phyloP scores from a whole-genome alignment of 31 red algal genomes.

The Bonnemaisonia californica region DNA sequence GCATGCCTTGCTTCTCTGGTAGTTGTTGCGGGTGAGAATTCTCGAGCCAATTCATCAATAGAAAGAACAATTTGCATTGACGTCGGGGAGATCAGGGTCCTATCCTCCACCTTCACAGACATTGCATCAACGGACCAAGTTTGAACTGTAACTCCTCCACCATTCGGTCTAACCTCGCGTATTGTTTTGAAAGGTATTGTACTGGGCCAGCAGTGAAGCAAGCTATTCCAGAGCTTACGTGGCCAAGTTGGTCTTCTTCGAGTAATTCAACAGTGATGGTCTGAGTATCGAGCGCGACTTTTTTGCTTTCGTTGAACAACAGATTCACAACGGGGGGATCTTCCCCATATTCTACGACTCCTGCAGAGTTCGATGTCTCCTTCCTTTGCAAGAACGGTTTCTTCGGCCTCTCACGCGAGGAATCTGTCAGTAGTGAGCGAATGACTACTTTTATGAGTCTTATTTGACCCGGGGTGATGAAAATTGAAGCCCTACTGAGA shows the following conservation, averaged over 20 bases:
- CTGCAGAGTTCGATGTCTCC: neutral
- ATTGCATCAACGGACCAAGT: neutral
- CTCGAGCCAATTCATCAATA: neutral
- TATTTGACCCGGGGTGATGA: constrained; percentile 23
- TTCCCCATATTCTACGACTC: neutral
- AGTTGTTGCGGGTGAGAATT: neutral
- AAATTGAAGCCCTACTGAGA: constrained; percentile 11
- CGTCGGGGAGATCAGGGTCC: neutral
- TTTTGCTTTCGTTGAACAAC: neutral
- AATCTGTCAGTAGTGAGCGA: neutral
- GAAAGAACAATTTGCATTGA: neutral
- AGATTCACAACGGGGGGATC: neutral
- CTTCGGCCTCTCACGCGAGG: neutral
- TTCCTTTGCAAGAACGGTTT: neutral
- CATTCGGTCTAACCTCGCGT: neutral
- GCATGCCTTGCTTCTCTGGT: neutral
- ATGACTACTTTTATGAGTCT: neutral
- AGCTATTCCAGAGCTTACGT: constrained; percentile 11
- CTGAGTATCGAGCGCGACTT: constrained; percentile 19
- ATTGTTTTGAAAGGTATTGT: neutral
- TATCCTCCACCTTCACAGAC: neutral
- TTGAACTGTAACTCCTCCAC: neutral
- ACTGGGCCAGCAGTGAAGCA: neutral
- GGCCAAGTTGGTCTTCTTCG: constrained; percentile 10
- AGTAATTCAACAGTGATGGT: constrained; percentile 20